A percentile compares a stretch with the other conserved stretches of the same genome.
Evolutionary conservation across 495 filamentous ascomycete genomes (phyloP).

Genomic region (Cladorrhinum samala): DNA sequence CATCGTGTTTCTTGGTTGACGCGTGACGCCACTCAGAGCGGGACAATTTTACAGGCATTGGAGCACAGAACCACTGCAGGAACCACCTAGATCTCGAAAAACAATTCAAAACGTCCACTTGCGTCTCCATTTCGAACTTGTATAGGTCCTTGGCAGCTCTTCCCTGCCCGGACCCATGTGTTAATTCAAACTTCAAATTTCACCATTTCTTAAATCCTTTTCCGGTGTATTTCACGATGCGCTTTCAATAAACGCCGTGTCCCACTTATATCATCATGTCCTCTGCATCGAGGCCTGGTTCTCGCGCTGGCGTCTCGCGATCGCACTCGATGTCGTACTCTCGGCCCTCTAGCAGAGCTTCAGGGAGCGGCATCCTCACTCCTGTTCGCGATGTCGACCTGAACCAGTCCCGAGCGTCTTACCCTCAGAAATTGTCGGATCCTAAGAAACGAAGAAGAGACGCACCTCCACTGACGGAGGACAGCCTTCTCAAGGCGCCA

Average conservation of each 20-base stretch:
- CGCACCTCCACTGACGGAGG: constrained; percentile 26
- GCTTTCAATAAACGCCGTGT: constrained; percentile 15
- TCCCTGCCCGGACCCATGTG: neutral
- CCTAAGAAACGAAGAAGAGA: constrained; percentile 28
- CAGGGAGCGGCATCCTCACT: constrained; percentile 5
- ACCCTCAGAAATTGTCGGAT: neutral
- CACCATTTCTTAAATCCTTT: neutral
- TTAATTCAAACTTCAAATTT: neutral
- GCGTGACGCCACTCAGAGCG: constrained; percentile 12
- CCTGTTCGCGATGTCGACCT: constrained; percentile 2
- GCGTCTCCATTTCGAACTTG: no score
- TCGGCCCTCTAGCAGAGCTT: constrained; percentile 2
- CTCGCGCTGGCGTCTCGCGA: constrained; percentile 31
- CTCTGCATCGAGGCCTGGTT: constrained; percentile 18
- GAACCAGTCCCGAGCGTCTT: constrained; percentile 5
- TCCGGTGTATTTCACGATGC: constrained; percentile 6
- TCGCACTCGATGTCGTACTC: constrained; percentile 3
- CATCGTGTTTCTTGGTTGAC: neutral
- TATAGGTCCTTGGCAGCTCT: no score
- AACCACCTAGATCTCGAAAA: no score
- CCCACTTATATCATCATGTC: constrained; percentile 30
- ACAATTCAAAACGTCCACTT: no score
- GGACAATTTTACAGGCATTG: neutral
- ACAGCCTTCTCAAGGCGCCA: constrained; percentile 42
- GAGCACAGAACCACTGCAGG: neutral